A percentile compares a stretch with the other conserved stretches of the same genome.
phyloP scores from a whole-genome alignment of 805 yeast species.

The Starmera dryadoides region DNA sequence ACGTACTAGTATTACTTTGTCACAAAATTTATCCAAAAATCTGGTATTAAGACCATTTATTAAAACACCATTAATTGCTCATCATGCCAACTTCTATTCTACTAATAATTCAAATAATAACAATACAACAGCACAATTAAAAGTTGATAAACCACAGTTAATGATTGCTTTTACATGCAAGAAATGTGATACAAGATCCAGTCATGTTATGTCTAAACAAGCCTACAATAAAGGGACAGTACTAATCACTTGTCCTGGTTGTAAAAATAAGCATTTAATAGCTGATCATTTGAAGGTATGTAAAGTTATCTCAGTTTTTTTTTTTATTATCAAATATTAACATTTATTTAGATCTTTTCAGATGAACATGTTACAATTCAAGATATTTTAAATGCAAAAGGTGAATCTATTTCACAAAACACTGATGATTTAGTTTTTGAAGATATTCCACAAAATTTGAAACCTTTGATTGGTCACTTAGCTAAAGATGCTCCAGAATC shows the following conservation, averaged over 20 bases:
- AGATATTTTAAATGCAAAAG: slow-evolving; percentile 68
- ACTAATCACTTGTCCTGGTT: slow-evolving; percentile 85
- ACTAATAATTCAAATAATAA: slow-evolving; percentile 2
- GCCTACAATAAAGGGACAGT: slow-evolving; percentile 86
- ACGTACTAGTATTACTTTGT: not conserved
- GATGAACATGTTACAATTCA: slow-evolving; percentile 73
- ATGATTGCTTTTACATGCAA: slow-evolving; percentile 93
- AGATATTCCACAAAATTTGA: slow-evolving; percentile 54
- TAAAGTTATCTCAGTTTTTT: slow-evolving; percentile 1
- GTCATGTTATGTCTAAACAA: slow-evolving; percentile 89
- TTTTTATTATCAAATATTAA: slow-evolving; percentile 8
- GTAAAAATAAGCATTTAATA: slow-evolving; percentile 80
- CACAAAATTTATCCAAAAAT: no score
- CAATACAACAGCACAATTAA: slow-evolving; percentile 24
- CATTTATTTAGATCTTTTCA: slow-evolving; percentile 52
- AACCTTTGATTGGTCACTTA: slow-evolving; percentile 47
- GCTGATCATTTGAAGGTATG: slow-evolving; percentile 72
- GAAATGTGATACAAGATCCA: slow-evolving; percentile 73
- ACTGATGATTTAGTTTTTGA: slow-evolving; percentile 66
- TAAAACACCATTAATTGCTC: slow-evolving; percentile 2
- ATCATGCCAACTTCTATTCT: not conserved
- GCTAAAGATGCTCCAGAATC: slow-evolving; percentile 63
- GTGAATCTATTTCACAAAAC: slow-evolving; percentile 61
- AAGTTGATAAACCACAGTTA: slow-evolving; percentile 68
- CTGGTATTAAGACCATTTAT: not conserved